Evolutionary conservation across 2,329 filamentous ascomycete genomes (phyloP).

Genomic region (Seiridium cupressi): DNA sequence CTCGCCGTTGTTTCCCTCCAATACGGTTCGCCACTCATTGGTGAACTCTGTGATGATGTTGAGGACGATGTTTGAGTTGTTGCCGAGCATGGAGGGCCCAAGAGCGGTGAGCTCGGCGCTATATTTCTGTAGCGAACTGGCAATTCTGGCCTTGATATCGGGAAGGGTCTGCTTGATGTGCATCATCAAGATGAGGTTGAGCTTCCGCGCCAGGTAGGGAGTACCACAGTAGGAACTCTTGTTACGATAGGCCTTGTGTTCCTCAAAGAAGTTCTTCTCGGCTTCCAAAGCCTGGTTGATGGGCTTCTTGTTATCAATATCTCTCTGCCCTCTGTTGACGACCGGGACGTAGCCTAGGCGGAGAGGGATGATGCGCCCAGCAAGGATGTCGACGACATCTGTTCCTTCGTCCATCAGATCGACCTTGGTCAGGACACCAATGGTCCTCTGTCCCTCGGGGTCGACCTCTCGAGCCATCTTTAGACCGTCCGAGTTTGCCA

Average conservation of each 20-base stretch:
- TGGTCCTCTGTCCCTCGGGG: slow-evolving; percentile 94
- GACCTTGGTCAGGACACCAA: slow-evolving; percentile 97
- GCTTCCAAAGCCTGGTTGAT: slow-evolving; percentile 89
- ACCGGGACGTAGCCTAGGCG: slow-evolving; percentile 95
- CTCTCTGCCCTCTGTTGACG: slow-evolving; percentile 94
- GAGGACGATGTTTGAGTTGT: slow-evolving; percentile 92
- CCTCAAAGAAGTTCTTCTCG: slow-evolving; percentile 96
- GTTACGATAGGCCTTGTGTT: slow-evolving; percentile 97
- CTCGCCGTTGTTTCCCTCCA: slow-evolving; percentile 96
- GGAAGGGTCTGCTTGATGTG: slow-evolving; percentile 99
- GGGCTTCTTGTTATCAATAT: slow-evolving; percentile 97
- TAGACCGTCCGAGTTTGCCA: slow-evolving; percentile 97
- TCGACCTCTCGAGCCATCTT: slow-evolving; percentile 97
- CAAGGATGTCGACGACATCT: slow-evolving; percentile 97
- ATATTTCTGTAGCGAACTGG: slow-evolving; percentile 93
- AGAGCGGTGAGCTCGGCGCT: slow-evolving; percentile 75
- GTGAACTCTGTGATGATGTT: slow-evolving; percentile 99
- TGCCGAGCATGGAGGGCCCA: slow-evolving; percentile 92
- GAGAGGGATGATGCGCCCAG: slow-evolving; percentile 93
- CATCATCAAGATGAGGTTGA: slow-evolving; percentile 99
- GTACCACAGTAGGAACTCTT: slow-evolving; percentile 99
- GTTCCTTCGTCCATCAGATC: slow-evolving; percentile 99
- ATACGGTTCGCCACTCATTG: slow-evolving; percentile 92
- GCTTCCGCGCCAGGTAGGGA: slow-evolving; percentile 91
- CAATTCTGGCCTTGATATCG: slow-evolving; percentile 96